A percentile compares a stretch with the other conserved stretches of the same genome.
These are phyloP conservation scores for Pyrus pyrifolia DNA, from an alignment of 306 rosid genomes.

Conservation along the genomic window DNA sequence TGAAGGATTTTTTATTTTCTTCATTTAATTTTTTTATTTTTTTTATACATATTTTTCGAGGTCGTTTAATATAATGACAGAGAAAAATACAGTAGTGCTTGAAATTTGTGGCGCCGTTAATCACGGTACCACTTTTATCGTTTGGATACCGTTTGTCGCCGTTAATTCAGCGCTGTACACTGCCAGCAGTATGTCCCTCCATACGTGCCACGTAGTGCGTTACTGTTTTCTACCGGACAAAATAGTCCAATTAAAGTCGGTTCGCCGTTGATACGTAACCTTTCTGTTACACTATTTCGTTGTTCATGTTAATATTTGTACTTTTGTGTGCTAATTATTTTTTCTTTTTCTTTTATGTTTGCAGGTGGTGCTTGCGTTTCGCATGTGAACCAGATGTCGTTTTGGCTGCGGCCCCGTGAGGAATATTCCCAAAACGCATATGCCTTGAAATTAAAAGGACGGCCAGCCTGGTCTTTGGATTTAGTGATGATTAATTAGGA, in stretches of 20 bases:
- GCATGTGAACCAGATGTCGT: background rate
- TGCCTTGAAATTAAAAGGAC: conserved; percentile 4
- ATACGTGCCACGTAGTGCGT: background rate
- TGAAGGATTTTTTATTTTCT: background rate
- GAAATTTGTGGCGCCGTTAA: background rate
- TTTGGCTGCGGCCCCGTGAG: background rate
- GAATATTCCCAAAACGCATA: background rate
- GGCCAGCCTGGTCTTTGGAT: background rate
- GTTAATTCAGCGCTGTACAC: background rate
- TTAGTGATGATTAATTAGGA: background rate
- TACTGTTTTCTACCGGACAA: background rate
- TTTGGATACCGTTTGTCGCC: conserved; percentile 5
- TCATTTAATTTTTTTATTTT: background rate
- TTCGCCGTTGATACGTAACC: background rate
- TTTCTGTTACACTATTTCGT: background rate
- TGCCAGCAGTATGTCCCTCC: background rate
- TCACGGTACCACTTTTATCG: background rate
- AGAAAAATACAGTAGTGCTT: background rate
- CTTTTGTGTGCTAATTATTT: background rate
- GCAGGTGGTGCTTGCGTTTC: conserved; percentile 24
- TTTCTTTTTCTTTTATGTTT: conserved; percentile 6
- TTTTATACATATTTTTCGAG: background rate
- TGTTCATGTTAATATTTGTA: background rate
- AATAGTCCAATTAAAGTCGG: background rate
- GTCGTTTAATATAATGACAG: background rate